Evolutionary conservation across 2,329 filamentous ascomycete species (phyloP), one percentile per base, ranked within the genome.

Genomic region (Berkeleyomyces rouxiae): DNA sequence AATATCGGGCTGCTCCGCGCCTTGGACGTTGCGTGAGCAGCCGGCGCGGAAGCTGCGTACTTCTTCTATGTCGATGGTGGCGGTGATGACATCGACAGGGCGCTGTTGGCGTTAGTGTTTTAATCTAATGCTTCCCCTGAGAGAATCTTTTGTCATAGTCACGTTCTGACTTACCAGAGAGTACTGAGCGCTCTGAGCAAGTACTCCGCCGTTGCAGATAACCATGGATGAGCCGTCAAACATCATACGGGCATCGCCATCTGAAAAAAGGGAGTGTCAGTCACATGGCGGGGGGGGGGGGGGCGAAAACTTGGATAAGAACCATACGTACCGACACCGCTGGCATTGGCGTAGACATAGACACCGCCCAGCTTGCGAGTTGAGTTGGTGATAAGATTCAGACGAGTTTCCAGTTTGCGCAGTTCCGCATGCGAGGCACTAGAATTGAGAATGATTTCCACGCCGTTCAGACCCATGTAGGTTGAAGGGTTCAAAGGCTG

Each of bases 31-130:
- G 61, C 83, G 76, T 10, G 79, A 80, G 7, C 79, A 76, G 0
- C 76, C 74, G n/a, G 74, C 80, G 0, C 86, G 76, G 67, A 78
- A 84, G 0, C 78, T 74, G 40, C 85, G 75, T 4, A 92, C 86
- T 66, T 88, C 83, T 68, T 92, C 88, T 1, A 88, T 74, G 67
- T 87, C 84, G 5, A 87, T 76, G 0, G 83, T 87, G 2, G 84
- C 85, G 4, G 78, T 81, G 16, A 85, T 72, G 3, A 87, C 82
- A 67, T 87, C 84, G 4, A 87, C 83, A 33, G 77, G 77, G 13
- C 82, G 83, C 63, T 64, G 23, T n/a, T 2, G 7, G 31, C 33
- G 59, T 53, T 40, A 64, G 51, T 49, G 11, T 9, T 33, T 23
- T 31, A 6, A n/a, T 13, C 40, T 13, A 6, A 7, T 39, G 4